Base-by-base conservation (phyloP, 2,329 filamentous ascomycete species). In the Aspergillus calidoustus region DNA sequence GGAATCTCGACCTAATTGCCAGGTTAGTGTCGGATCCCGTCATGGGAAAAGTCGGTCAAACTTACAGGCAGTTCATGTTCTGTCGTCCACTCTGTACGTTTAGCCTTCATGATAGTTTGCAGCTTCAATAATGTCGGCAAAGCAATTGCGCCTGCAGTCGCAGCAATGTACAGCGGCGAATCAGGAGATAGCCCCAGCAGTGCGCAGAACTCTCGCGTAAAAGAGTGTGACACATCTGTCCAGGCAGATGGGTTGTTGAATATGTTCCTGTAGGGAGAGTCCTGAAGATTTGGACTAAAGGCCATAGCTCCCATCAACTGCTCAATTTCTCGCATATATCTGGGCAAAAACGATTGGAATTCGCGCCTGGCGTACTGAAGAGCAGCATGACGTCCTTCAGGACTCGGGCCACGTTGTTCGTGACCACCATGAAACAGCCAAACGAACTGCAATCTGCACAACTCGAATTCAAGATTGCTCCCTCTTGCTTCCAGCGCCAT, bases 1-100 rank as follows among this genome's bases (percentile, higher is more conserved):
- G 88, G 85, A 17, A 89, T 89, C 76, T 90, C 88, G 48, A 89
- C 85, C 83, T 85, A 58, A 31, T 19, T 51, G 34, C 63, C 23
- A 11, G 17, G 30, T 65, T 54, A 68, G 62, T 41, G 22, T 49
- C 38, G 49, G 7, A 41, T 2, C 4, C 87, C 25, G 4, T 15
- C 4, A 17, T n/a, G 1, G 8, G 9, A 17, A 46, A 23, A 2
- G 30, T 23, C 46, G 3, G 49, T 19, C 22, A 44, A n/a, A 2
- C 91, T 84, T 73, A 93, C 95, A 0, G 94, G 92, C 19, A 99
- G 82, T 76, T 99, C 95, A 72, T 95, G 89, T 63, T 91, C 86
- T 4, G 92, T 93, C 0, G 93, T 97, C 95, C 95, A 99, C 77
- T 96, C 93, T 0, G 94, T 96, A 64, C 91, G 89, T 77, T 94